Evolutionary conservation across 306 rosid genomes (phyloP).

Genomic region (Vicia villosa): DNA sequence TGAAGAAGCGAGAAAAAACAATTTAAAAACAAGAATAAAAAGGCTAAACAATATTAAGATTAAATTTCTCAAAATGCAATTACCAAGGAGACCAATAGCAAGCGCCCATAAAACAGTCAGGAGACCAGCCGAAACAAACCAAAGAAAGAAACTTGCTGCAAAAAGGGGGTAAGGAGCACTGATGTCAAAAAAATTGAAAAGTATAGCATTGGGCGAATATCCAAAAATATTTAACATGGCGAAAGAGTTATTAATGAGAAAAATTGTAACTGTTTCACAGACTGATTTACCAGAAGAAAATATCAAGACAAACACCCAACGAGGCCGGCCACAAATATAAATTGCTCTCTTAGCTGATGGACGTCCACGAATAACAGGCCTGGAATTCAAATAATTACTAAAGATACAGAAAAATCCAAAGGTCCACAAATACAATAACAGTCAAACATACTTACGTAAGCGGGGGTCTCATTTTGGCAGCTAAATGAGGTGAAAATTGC

Average conservation of each 20-base stretch:
- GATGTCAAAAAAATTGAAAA: not conserved
- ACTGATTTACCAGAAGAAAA: slow-evolving; percentile 69
- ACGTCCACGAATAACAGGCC: slow-evolving; percentile 99
- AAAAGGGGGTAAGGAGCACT: slow-evolving; percentile 7
- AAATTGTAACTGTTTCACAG: not conserved
- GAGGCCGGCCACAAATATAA: slow-evolving; percentile 86
- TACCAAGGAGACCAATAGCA: slow-evolving; percentile 88
- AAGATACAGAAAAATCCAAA: slow-evolving; percentile 23
- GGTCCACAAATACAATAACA: slow-evolving; percentile 16
- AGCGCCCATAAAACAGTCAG: slow-evolving; percentile 80
- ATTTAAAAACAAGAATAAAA: slow-evolving; percentile 18
- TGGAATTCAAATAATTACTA: slow-evolving; percentile 45
- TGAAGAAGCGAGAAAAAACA: slow-evolving; percentile 43
- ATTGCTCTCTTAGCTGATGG: slow-evolving; percentile 92
- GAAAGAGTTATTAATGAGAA: not conserved
- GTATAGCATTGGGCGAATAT: slow-evolving; percentile 6
- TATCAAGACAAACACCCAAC: slow-evolving; percentile 83
- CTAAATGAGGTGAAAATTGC: slow-evolving; percentile 91
- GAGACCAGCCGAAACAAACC: slow-evolving; percentile 90
- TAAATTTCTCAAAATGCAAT: slow-evolving; percentile 25
- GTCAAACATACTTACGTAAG: slow-evolving; percentile 71
- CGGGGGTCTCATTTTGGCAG: slow-evolving; percentile 98
- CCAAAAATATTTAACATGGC: slow-evolving; percentile 27
- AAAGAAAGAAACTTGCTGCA: slow-evolving; percentile 76
- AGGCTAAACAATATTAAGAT: not conserved